phyloP scores from a whole-genome alignment of 345 rosid genomes.

The Murraya koenigii region DNA sequence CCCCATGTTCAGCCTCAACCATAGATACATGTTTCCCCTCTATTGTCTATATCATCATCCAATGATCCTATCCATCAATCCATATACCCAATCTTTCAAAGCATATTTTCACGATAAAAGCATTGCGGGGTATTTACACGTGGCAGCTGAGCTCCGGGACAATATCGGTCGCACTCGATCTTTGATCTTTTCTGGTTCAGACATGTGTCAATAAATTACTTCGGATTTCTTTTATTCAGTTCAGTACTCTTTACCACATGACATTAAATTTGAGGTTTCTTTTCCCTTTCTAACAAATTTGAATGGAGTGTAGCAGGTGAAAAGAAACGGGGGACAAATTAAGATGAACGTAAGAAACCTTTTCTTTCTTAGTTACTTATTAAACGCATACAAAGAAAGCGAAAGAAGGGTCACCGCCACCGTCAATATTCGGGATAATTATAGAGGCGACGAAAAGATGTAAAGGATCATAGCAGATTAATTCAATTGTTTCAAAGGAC shows the following conservation, averaged over 20 bases:
- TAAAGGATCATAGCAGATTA: too few species aligned
- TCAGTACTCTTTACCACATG: background rate
- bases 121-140: constrained; percentile 23
- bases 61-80: background rate
- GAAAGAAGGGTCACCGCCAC: too few species aligned
- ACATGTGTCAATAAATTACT: background rate
- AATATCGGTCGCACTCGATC: background rate
- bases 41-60: constrained; percentile 17
- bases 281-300: too few species aligned
- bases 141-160: background rate
- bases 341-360: too few species aligned
- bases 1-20: constrained; percentile 27
- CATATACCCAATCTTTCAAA: background rate
- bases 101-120: background rate
- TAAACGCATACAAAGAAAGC: too few species aligned
- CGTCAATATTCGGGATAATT: too few species aligned
- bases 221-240: background rate
- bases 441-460: too few species aligned
- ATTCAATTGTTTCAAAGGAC: too few species aligned
- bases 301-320: too few species aligned
- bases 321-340: too few species aligned
- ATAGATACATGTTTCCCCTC: background rate
- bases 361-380: too few species aligned
- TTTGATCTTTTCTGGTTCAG: background rate
- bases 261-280: too few species aligned